Conservation (phyloP, 352 stramenopile genomes). For the Pythium diclinum region DNA sequence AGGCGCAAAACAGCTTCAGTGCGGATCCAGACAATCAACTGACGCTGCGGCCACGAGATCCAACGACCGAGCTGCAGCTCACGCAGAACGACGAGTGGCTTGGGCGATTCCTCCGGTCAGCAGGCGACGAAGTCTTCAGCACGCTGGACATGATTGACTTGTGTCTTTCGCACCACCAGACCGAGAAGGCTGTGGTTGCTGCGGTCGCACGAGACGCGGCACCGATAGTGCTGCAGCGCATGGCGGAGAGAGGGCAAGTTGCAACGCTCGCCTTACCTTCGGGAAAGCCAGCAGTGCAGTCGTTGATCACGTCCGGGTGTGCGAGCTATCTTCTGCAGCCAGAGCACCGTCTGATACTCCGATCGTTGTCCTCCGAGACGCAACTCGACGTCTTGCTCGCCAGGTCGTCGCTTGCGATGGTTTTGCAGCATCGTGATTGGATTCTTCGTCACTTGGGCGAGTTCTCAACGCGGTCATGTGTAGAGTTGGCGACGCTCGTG, state of each 20-base stretch:
- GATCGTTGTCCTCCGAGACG: slow-evolving; percentile 42
- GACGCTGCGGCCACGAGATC: slow-evolving; percentile 26
- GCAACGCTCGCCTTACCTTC: slow-evolving; percentile 31
- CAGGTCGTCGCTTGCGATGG: slow-evolving; percentile 28
- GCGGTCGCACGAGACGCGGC: slow-evolving; percentile 47
- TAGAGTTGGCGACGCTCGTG: slow-evolving; percentile 39
- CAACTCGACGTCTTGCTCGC: slow-evolving; percentile 60
- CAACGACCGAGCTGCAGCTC: slow-evolving; percentile 7
- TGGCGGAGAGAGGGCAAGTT: slow-evolving; percentile 44
- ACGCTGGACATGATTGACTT: slow-evolving; percentile 60
- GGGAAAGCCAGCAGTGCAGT: slow-evolving; percentile 29
- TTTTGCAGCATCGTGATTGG: slow-evolving; percentile 76
- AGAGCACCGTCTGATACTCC: slow-evolving; percentile 47
- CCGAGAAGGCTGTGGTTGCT: slow-evolving; percentile 68
- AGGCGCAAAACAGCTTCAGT: slow-evolving; percentile 35
- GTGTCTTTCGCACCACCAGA: slow-evolving; percentile 62
- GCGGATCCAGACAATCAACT: slow-evolving; percentile 4
- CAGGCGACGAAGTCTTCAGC: slow-evolving; percentile 30
- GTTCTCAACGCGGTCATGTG: slow-evolving; percentile 38
- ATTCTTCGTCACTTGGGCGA: slow-evolving; percentile 47
- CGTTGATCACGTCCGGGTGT: slow-evolving; percentile 41
- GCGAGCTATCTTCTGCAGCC: slow-evolving; percentile 39
- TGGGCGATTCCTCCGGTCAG: slow-evolving; percentile 51
- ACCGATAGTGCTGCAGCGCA: slow-evolving; percentile 45
- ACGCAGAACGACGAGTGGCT: slow-evolving; percentile 53